Conservation (phyloP, 768 basidiomycete species). For the Dacryopinax primogenitus region DNA sequence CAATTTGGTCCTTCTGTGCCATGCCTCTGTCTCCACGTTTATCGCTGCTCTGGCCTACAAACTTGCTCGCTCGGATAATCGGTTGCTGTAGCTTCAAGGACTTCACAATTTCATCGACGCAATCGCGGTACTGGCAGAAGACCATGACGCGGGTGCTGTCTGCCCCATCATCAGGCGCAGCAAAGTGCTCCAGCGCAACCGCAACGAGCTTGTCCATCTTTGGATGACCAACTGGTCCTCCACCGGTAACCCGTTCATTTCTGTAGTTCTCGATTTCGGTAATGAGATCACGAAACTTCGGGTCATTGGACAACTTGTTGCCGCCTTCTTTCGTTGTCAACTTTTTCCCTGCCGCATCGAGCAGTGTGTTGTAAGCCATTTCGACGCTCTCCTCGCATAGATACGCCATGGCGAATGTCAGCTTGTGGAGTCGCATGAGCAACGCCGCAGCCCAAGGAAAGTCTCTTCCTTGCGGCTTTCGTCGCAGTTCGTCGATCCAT, state of each 20-base stretch:
- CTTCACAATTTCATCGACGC: slow-evolving; percentile 81
- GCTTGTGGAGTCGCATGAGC: slow-evolving; percentile 9
- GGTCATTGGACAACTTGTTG: slow-evolving; percentile 24
- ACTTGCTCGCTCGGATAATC: slow-evolving; percentile 65
- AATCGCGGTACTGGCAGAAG: slow-evolving; percentile 80
- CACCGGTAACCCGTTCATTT: slow-evolving; percentile 32
- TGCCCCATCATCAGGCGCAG: slow-evolving; percentile 20
- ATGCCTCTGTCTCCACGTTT: slow-evolving; percentile 79
- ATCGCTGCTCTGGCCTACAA: slow-evolving; percentile 82
- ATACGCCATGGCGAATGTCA: slow-evolving; percentile 7
- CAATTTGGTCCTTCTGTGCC: slow-evolving; percentile 80
- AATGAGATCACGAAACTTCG: slow-evolving; percentile 52
- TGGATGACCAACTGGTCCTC: slow-evolving; percentile 54
- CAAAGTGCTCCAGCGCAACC: slow-evolving; percentile 71
- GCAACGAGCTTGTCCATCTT: slow-evolving; percentile 78
- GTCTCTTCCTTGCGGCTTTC: neutral
- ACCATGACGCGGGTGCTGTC: slow-evolving; percentile 72
- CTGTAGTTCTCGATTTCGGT: slow-evolving; percentile 51
- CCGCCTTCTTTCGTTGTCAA: slow-evolving; percentile 18
- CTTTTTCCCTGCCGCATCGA: slow-evolving; percentile 34
- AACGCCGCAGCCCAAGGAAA: neutral
- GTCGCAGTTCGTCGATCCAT: neutral
- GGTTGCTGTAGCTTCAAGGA: slow-evolving; percentile 63
- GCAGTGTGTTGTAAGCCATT: slow-evolving; percentile 61
- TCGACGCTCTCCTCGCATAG: slow-evolving; percentile 72